These are phyloP conservation scores for Lecanosticta acicola DNA, from an alignment of 2,329 filamentous ascomycete genomes.

Conservation along the genomic window DNA sequence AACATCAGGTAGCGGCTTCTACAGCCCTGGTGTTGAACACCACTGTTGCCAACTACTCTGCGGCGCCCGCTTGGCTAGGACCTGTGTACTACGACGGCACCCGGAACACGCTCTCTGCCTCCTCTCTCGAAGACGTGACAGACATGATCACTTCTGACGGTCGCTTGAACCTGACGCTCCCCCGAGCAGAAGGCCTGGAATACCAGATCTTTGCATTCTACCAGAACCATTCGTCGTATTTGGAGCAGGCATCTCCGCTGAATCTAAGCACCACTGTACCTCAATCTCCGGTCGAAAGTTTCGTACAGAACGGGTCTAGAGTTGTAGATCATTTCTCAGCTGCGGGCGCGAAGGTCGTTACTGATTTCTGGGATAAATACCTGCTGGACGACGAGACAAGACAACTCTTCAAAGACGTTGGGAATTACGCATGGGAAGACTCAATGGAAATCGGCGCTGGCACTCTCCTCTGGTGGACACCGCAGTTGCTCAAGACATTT, in stretches of 20 bases:
- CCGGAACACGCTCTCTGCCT: conserved; percentile 19
- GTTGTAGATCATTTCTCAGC: conserved; percentile 33
- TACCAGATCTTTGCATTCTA: conserved; percentile 32
- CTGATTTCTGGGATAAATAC: conserved; percentile 32
- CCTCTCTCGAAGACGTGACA: conserved; percentile 28
- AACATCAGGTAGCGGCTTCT: conserved; percentile 9
- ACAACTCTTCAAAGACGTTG: conserved; percentile 25
- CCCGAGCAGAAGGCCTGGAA: conserved; percentile 16
- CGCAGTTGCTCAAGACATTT: conserved; percentile 24
- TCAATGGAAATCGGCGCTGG: conserved; percentile 29
- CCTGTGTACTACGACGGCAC: conserved; percentile 21
- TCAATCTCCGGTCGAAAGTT: conserved; percentile 21
- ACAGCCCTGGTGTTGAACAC: conserved; percentile 12
- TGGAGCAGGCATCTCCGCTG: conserved; percentile 29
- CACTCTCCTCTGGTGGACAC: conserved; percentile 25
- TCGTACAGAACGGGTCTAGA: conserved; percentile 32
- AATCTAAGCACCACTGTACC: conserved; percentile 20
- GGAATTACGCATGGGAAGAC: conserved; percentile 35
- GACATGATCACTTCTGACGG: conserved; percentile 24
- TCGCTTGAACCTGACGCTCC: conserved; percentile 22
- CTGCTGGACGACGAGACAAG: conserved; percentile 24
- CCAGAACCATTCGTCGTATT: conserved; percentile 25
- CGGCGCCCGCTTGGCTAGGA: conserved; percentile 11
- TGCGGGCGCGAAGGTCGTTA: conserved; percentile 24
- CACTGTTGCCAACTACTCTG: conserved; percentile 9